phyloP scores from a whole-genome alignment of 441 rosid species.

The Adansonia madagascariensis region DNA sequence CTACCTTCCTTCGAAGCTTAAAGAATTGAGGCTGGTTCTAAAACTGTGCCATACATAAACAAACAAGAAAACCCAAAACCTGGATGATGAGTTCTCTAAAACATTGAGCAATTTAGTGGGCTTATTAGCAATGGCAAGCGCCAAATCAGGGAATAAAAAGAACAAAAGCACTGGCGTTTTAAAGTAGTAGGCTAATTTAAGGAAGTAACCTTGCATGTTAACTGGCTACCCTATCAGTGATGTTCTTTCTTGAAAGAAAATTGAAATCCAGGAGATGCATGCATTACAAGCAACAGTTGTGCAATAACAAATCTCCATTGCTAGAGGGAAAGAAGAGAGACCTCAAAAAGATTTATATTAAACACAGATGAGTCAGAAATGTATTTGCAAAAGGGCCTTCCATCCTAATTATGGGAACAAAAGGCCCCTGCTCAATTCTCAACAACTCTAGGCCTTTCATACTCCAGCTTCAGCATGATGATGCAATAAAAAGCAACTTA shows the following conservation, averaged over 20 bases:
- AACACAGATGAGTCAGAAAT: neutral
- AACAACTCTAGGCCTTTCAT: neutral
- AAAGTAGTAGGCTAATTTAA: neutral
- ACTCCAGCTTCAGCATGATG: too few species aligned
- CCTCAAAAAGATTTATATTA: neutral
- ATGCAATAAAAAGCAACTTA: too few species aligned
- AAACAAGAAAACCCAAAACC: neutral
- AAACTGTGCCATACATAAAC: neutral
- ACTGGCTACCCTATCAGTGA: neutral
- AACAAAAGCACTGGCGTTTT: neutral
- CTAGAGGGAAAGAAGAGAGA: neutral
- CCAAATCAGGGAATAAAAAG: neutral
- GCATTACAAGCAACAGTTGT: neutral
- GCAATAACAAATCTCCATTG: neutral
- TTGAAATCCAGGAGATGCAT: neutral
- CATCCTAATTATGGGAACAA: neutral
- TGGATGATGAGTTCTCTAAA: neutral
- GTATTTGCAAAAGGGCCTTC: constrained; percentile 11
- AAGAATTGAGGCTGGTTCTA: neutral
- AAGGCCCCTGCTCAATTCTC: neutral
- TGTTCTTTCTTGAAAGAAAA: neutral
- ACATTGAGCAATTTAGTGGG: neutral
- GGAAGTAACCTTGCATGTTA: neutral
- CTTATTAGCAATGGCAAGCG: neutral
- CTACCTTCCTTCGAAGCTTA: neutral